These are phyloP conservation scores for Ceratobasidium sp. DNA, from an alignment of 1,284 basidiomycete genomes.

Conservation along the genomic window DNA sequence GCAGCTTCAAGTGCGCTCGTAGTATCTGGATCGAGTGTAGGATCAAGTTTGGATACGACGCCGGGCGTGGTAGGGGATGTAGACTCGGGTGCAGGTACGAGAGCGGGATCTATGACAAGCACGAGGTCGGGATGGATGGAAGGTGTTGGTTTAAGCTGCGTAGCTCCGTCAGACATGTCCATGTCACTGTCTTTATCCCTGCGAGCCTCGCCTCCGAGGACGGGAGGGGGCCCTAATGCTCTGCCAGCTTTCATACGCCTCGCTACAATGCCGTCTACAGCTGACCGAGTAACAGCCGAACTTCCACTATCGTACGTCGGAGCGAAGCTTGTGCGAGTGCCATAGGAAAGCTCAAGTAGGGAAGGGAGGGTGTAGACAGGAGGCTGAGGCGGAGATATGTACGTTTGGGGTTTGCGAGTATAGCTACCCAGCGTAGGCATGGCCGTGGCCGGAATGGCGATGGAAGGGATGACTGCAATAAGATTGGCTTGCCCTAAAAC, in stretches of 20 bases:
- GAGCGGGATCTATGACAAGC: slow-evolving; percentile 13
- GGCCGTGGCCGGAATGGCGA: slow-evolving; percentile 57
- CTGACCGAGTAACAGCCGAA: neutral
- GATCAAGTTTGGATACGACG: neutral
- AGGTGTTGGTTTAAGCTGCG: neutral
- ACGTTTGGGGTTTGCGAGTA: slow-evolving; percentile 34
- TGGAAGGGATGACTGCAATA: slow-evolving; percentile 71
- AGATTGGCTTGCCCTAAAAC: slow-evolving; percentile 75
- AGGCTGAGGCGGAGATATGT: slow-evolving; percentile 19
- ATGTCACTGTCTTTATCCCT: neutral
- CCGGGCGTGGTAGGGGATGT: slow-evolving; percentile 4
- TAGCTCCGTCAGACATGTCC: neutral
- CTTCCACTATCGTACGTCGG: slow-evolving; percentile 79
- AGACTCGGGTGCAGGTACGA: neutral
- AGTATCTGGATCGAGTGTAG: neutral
- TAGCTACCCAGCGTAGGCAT: slow-evolving; percentile 54
- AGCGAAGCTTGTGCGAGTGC: slow-evolving; percentile 75
- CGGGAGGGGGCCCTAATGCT: slow-evolving; percentile 8
- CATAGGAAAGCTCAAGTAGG: slow-evolving; percentile 74
- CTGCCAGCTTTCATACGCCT: neutral
- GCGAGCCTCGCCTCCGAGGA: neutral
- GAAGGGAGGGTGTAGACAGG: slow-evolving; percentile 52
- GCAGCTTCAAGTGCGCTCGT: slow-evolving; percentile 63
- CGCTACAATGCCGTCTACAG: slow-evolving; percentile 7
- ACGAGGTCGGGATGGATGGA: slow-evolving; percentile 14